phyloP scores from a whole-genome alignment of 169 alveolate species.

The Plasmodium chabaudi region DNA sequence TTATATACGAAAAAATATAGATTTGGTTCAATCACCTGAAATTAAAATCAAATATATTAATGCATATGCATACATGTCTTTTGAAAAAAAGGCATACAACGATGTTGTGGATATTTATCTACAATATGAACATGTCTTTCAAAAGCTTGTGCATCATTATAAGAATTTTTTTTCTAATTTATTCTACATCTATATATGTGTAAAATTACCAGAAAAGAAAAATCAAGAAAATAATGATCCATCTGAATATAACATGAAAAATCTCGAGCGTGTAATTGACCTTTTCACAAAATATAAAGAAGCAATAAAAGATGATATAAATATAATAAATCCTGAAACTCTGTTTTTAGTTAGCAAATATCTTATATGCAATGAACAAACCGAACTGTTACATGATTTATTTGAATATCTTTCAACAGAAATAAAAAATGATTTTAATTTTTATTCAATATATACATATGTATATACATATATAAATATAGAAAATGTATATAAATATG shows the following conservation, averaged over 20 bases:
- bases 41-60: constrained; percentile 45
- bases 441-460: constrained; percentile 38
- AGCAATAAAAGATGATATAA: constrained; percentile 12
- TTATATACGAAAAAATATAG: constrained; percentile 24
- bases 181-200: constrained; percentile 57
- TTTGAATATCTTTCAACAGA: constrained; percentile 35
- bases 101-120: constrained; percentile 39
- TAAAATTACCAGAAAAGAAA: background rate
- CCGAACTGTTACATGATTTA: constrained; percentile 17
- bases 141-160: constrained; percentile 11
- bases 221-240: background rate
- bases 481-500: constrained; percentile 29
- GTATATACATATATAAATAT: constrained; percentile 55
- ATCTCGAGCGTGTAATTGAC: constrained; percentile 12
- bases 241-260: constrained; percentile 22
- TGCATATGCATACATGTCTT: constrained; percentile 47
- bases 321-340: constrained; percentile 37
- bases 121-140: constrained; percentile 38
- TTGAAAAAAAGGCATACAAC: constrained; percentile 45
- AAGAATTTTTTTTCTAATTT: constrained; percentile 43
- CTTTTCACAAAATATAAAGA: constrained; percentile 60
- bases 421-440: constrained; percentile 25
- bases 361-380: constrained; percentile 22
- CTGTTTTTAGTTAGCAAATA: constrained; percentile 58
- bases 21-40: constrained; percentile 33